Evolutionary conservation across 2,329 filamentous ascomycete genomes (phyloP).

Genomic region (Aspergillus aculeatinus): DNA sequence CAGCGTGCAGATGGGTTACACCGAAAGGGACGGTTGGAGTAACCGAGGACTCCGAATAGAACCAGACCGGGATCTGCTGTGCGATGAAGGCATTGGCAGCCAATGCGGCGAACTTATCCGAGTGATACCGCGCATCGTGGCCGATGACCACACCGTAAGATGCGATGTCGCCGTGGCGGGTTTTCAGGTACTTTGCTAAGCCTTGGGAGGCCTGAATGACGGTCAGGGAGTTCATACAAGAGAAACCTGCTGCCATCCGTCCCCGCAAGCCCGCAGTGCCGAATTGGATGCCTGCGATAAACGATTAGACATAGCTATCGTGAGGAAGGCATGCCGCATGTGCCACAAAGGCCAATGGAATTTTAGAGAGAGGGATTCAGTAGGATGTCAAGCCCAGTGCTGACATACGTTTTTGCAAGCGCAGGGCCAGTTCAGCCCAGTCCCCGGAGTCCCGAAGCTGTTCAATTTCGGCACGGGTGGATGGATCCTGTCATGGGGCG

Average conservation of each 20-base stretch:
- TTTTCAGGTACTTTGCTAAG: constrained; percentile 59
- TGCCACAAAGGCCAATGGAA: not conserved
- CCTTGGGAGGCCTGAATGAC: constrained; percentile 65
- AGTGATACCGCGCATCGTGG: constrained; percentile 63
- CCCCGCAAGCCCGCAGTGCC: constrained; percentile 63
- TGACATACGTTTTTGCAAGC: constrained; percentile 50
- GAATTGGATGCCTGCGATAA: constrained; percentile 53
- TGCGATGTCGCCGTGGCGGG: constrained; percentile 44
- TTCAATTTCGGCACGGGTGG: constrained; percentile 56
- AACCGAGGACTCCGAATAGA: constrained; percentile 56
- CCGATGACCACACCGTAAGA: constrained; percentile 58
- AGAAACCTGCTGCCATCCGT: constrained; percentile 65
- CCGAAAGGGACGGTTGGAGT: constrained; percentile 65
- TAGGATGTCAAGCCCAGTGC: not conserved
- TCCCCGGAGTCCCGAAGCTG: constrained; percentile 49
- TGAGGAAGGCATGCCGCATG: not conserved
- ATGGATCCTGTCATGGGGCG: constrained; percentile 43
- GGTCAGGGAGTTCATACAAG: constrained; percentile 59
- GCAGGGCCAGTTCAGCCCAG: constrained; percentile 51
- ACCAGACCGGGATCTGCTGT: constrained; percentile 59
- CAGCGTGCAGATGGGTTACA: constrained; percentile 54
- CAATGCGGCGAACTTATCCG: constrained; percentile 59
- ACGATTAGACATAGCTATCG: constrained; percentile 8
- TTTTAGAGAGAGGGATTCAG: too few species aligned
- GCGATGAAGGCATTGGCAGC: constrained; percentile 60